Conservation (phyloP, 2,329 filamentous ascomycete genomes). For the Trichoderma sp. region DNA sequence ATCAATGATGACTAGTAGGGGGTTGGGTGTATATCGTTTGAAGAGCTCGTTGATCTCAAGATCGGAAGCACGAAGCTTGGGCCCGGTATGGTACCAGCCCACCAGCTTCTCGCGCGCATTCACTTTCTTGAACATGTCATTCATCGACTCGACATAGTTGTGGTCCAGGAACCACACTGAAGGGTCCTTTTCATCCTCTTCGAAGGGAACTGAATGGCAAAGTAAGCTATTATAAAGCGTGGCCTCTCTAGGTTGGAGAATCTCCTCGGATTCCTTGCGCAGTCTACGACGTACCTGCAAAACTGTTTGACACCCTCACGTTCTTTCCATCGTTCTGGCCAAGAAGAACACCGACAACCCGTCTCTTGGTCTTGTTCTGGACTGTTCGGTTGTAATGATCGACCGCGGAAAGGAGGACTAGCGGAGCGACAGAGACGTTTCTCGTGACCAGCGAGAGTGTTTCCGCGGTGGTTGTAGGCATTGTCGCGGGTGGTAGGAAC, state of each 20-base stretch:
- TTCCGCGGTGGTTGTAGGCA: constrained; percentile 97
- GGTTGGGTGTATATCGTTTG: constrained; percentile 98
- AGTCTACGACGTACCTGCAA: constrained; percentile 68
- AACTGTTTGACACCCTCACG: constrained; percentile 97
- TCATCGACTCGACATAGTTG: constrained; percentile 99
- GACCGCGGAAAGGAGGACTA: constrained; percentile 95
- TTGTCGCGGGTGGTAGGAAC: constrained; percentile 47
- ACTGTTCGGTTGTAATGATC: constrained; percentile 96
- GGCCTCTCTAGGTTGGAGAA: not conserved
- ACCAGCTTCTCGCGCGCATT: constrained; percentile 98
- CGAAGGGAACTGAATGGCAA: constrained; percentile 76
- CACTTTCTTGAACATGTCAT: constrained; percentile 99
- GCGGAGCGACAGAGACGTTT: constrained; percentile 94
- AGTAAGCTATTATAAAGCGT: constrained; percentile 22
- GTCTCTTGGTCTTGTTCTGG: constrained; percentile 79
- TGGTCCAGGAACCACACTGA: constrained; percentile 99
- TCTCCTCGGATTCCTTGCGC: not conserved
- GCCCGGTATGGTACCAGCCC: constrained; percentile 98
- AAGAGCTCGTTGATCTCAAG: constrained; percentile 99
- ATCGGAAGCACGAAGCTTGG: constrained; percentile 94
- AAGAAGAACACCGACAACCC: constrained; percentile 91
- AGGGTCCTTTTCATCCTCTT: constrained; percentile 98
- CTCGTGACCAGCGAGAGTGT: constrained; percentile 91
- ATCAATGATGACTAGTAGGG: constrained; percentile 94
- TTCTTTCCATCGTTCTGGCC: constrained; percentile 96